phyloP scores from a whole-genome alignment of 768 basidiomycete genomes.

The Hortiboletus campestris region DNA sequence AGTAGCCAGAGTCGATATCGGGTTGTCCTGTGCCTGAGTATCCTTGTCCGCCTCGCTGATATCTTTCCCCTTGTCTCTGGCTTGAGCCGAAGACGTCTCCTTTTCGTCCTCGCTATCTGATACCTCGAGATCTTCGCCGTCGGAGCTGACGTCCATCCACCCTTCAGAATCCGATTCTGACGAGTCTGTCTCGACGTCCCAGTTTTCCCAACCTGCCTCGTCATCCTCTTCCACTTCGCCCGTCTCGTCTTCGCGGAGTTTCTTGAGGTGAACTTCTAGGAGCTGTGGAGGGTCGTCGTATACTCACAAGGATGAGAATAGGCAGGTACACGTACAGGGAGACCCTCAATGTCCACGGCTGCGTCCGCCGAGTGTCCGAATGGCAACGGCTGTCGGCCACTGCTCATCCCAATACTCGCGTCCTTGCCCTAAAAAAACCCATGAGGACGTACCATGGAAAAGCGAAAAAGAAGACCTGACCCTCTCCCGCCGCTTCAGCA shows the following conservation, averaged over 20 bases:
- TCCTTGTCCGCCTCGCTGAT: constrained; percentile 10
- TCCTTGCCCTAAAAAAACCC: constrained; percentile 71
- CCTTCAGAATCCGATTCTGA: constrained; percentile 58
- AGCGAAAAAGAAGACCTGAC: constrained; percentile 39
- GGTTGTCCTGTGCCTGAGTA: constrained; percentile 31
- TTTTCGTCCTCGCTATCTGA: constrained; percentile 84
- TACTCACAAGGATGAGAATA: background rate
- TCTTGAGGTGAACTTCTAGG: constrained; percentile 81
- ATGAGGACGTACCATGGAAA: background rate
- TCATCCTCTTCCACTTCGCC: constrained; percentile 60
- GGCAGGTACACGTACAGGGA: constrained; percentile 56
- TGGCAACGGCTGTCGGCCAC: constrained; percentile 64
- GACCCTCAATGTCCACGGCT: constrained; percentile 85
- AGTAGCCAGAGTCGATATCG: constrained; percentile 69
- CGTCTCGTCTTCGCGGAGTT: constrained; percentile 61
- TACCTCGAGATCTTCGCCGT: constrained; percentile 65
- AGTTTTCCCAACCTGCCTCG: constrained; percentile 78
- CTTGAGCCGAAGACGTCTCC: constrained; percentile 11
- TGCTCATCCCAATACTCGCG: constrained; percentile 72
- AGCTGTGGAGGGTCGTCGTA: constrained; percentile 46
- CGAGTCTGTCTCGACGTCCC: constrained; percentile 81
- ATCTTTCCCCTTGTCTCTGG: constrained; percentile 6
- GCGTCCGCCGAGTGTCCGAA: constrained; percentile 79
- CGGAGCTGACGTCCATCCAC: constrained; percentile 80
- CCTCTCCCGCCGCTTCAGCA: constrained; percentile 86